These are phyloP conservation scores for Pelagomonas calceolata DNA, from an alignment of 108 stramenopile genomes.

Conservation along the genomic window DNA sequence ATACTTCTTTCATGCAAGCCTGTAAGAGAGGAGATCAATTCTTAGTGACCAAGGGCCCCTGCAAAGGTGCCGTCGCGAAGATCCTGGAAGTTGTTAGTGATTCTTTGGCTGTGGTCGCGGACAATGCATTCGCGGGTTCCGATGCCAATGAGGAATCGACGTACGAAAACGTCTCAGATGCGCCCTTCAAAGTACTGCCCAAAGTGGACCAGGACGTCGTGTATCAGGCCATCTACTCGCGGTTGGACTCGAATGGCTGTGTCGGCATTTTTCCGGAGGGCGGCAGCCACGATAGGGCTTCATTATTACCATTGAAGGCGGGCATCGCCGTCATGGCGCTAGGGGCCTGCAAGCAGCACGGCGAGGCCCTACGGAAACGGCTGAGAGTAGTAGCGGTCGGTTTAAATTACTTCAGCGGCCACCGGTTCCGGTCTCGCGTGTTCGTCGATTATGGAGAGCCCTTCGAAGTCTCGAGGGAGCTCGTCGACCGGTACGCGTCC, in stretches of 20 bases:
- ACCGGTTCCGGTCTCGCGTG: conserved; percentile 75
- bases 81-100: not conserved
- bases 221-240: conserved; percentile 31
- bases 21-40: not conserved
- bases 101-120: not conserved
- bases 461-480: conserved; percentile 39
- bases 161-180: not conserved
- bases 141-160: not conserved
- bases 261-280: conserved; percentile 96
- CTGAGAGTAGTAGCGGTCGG: conserved; percentile 81
- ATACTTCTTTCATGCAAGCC: not conserved
- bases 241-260: conserved; percentile 24
- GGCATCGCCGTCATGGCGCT: conserved; percentile 95
- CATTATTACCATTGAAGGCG: conserved; percentile 91
- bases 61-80: not conserved
- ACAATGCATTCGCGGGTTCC: not conserved
- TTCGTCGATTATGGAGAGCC: conserved; percentile 74
- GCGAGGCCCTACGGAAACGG: conserved; percentile 56
- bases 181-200: conserved; percentile 23
- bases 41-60: not conserved
- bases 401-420: conserved; percentile 87
- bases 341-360: conserved; percentile 73
- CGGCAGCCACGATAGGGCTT: conserved; percentile 92
- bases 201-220: conserved; percentile 39
- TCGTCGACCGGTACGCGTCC: conserved; percentile 4